Evolutionary conservation across 2,329 filamentous ascomycete genomes (phyloP).

Genomic region (Colletotrichum kahawae): DNA sequence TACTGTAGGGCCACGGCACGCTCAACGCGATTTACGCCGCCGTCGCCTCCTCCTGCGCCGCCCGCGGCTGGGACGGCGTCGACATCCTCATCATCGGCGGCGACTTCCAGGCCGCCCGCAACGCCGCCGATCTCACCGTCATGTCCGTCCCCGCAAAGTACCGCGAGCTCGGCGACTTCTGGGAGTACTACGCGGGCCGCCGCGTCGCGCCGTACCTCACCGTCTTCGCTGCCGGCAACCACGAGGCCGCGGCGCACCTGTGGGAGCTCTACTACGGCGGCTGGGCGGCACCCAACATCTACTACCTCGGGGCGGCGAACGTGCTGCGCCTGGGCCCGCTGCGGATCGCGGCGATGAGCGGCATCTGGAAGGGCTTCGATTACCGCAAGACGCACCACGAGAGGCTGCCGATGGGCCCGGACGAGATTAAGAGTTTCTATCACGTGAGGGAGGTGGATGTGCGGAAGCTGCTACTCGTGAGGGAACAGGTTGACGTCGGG

Average conservation of each 20-base stretch:
- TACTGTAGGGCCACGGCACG: slow-evolving; percentile 80
- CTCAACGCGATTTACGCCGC: slow-evolving; percentile 91
- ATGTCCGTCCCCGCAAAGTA: slow-evolving; percentile 93
- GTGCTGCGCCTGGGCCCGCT: slow-evolving; percentile 83
- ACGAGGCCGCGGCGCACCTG: slow-evolving; percentile 89
- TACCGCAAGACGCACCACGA: slow-evolving; percentile 86
- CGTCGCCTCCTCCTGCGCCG: slow-evolving; percentile 69
- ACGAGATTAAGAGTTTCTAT: slow-evolving; percentile 83
- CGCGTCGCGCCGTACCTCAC: slow-evolving; percentile 85
- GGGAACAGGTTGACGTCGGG: slow-evolving; percentile 89
- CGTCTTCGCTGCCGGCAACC: slow-evolving; percentile 92
- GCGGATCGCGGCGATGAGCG: slow-evolving; percentile 87
- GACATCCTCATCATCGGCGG: slow-evolving; percentile 95
- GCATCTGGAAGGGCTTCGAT: slow-evolving; percentile 93
- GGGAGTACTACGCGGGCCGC: slow-evolving; percentile 86
- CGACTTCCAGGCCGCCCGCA: slow-evolving; percentile 87
- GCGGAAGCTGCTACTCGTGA: slow-evolving; percentile 84
- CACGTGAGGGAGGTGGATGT: slow-evolving; percentile 89
- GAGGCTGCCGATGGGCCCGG: slow-evolving; percentile 79
- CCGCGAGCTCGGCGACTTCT: slow-evolving; percentile 87
- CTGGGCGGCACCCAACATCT: slow-evolving; percentile 96
- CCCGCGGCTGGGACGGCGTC: slow-evolving; percentile 78
- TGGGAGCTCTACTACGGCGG: slow-evolving; percentile 96
- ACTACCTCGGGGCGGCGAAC: slow-evolving; percentile 94
- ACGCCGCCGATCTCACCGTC: slow-evolving; percentile 83